These are phyloP conservation scores for Trichoderma breve DNA, from an alignment of 2,329 filamentous ascomycete genomes.

Conservation along the genomic window DNA sequence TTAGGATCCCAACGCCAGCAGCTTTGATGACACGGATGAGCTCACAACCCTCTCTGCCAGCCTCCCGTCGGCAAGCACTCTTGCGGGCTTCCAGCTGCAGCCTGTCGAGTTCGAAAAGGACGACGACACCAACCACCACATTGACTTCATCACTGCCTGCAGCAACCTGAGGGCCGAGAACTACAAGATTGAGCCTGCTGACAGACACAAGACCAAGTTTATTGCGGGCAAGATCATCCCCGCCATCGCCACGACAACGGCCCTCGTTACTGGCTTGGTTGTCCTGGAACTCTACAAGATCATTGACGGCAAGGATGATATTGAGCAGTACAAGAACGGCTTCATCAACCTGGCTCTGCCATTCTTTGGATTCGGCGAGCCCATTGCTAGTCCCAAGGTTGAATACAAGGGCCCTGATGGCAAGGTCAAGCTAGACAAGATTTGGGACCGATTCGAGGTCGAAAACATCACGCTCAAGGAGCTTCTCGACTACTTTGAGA, in stretches of 20 bases:
- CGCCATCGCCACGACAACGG: conserved; percentile 95
- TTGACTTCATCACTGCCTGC: conserved; percentile 96
- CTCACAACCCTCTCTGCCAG: conserved; percentile 68
- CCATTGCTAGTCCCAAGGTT: conserved; percentile 89
- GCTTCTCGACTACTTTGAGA: conserved; percentile 78
- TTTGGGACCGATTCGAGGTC: conserved; percentile 97
- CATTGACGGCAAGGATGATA: conserved; percentile 90
- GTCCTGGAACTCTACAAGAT: conserved; percentile 95
- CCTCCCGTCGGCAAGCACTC: conserved; percentile 73
- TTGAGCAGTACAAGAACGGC: conserved; percentile 99
- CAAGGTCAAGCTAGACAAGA: conserved; percentile 84
- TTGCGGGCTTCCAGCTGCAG: conserved; percentile 84
- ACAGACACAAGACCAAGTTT: conserved; percentile 98
- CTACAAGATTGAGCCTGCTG: conserved; percentile 91
- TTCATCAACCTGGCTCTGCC: conserved; percentile 95
- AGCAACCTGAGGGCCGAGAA: conserved; percentile 97
- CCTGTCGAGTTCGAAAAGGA: conserved; percentile 99
- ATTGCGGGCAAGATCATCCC: conserved; percentile 99
- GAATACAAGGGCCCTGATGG: conserved; percentile 78
- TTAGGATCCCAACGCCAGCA: conserved; percentile 75
- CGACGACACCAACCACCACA: conserved; percentile 95
- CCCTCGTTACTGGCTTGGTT: conserved; percentile 89
- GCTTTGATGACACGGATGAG: conserved; percentile 72
- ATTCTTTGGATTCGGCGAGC: conserved; percentile 98
- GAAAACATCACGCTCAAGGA: conserved; percentile 80